Evolutionary conservation across 768 basidiomycete genomes (phyloP), one percentile per base, ranked within the genome.

Genomic region (Rhodotorula paludigena): DNA sequence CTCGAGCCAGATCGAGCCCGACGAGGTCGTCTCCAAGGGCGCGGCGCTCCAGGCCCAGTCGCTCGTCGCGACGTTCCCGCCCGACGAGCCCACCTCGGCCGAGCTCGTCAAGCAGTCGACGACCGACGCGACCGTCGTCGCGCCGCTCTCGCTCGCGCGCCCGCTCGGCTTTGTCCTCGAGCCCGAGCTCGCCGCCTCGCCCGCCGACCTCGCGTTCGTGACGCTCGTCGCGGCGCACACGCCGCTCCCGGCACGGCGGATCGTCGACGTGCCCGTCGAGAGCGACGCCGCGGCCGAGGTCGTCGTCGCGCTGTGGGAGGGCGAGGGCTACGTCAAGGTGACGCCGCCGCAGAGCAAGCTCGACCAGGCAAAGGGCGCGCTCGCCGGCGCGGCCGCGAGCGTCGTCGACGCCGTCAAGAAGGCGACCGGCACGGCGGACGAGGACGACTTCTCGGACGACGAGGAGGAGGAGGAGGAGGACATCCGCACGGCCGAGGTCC

Each of bases 1-100:
- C 68, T 79, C 78, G 10, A 70, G 78, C 23, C 62, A 78, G 33
- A 76, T 81, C 68, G 80, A 82, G 69, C 79, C 81, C 2, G 76
- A 78, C 44, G 76, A 82, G 72, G 80, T 79, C 60, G 78, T 82
- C 66, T 79, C 80, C 55, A 76, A 80, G 67, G 81, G 81, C 7
- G 78, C 79, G 59, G 79, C 79, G 10, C 76, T 72, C 60, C 71
- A 72, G 53, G 20, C 60, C 20, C 56, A 62, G 56, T 58, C 66
- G 21, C 57, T 71, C 62, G 18, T 12, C 53, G 42, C 58, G 33
- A 44, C 52, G 21, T 71, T 66, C 69, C 70, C 70, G 16, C 41
- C 47, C 56, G 57, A 59, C 20, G 33, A 28, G 21, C 51, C 66
- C 56, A 53, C 41, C 36, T 21, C 57, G 25, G 7, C 18, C 42